Conservation (phyloP, 805 yeast species). For the Candida ovalis region DNA sequence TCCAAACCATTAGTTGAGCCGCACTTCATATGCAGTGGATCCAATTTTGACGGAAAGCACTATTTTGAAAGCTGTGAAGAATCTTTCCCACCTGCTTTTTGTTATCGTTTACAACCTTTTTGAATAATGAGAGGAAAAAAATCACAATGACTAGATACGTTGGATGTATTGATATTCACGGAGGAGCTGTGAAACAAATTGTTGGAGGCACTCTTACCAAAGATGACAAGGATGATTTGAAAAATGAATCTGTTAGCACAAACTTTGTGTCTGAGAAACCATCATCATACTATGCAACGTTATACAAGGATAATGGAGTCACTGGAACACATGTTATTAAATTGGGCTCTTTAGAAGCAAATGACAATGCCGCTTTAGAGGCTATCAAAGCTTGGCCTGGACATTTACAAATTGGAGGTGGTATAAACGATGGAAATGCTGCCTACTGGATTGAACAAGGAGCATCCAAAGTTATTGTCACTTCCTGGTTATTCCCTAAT, state of each 20-base stretch:
- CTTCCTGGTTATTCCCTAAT: constrained; percentile 83
- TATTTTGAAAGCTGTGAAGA: background rate
- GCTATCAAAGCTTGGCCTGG: constrained; percentile 77
- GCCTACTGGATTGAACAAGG: constrained; percentile 68
- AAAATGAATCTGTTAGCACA: constrained; percentile 45
- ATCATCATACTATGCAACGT: constrained; percentile 66
- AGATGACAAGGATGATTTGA: constrained; percentile 43
- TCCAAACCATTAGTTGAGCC: background rate
- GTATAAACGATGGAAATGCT: constrained; percentile 75
- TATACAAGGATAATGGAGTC: constrained; percentile 59
- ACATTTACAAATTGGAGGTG: constrained; percentile 87
- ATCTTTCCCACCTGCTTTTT: too few species aligned
- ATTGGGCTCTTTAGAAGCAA: constrained; percentile 69
- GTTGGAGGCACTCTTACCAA: constrained; percentile 84
- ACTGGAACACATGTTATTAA: constrained; percentile 90
- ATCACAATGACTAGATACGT: constrained; percentile 73
- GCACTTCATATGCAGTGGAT: background rate
- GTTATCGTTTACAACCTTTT: too few species aligned
- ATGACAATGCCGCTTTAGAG: constrained; percentile 76
- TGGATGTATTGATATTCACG: constrained; percentile 94
- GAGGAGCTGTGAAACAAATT: constrained; percentile 93
- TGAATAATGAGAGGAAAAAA: too few species aligned
- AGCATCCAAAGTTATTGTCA: constrained; percentile 87
- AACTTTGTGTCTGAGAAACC: constrained; percentile 79
- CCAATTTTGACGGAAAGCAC: too few species aligned